Evolutionary conservation across 495 filamentous ascomycete species (phyloP).

Genomic region (Penicillium atrosanguineum): DNA sequence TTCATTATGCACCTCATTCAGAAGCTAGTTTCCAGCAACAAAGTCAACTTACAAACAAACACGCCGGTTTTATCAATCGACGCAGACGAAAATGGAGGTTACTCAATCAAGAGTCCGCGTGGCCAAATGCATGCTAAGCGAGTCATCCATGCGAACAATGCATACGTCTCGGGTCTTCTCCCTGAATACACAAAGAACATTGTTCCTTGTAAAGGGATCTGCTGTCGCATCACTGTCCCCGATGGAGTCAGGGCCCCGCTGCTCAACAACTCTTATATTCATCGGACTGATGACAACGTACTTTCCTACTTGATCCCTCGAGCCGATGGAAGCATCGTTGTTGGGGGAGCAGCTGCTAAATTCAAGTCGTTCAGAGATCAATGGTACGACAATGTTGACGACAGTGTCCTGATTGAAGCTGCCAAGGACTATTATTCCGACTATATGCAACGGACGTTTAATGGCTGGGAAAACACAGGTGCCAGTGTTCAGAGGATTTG

Average conservation of each 20-base stretch:
- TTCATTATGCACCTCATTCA: slow-evolving; percentile 58
- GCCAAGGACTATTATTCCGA: slow-evolving; percentile 56
- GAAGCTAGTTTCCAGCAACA: slow-evolving; percentile 47
- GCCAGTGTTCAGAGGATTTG: slow-evolving; percentile 44
- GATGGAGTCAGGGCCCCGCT: slow-evolving; percentile 49
- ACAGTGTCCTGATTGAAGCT: slow-evolving; percentile 55
- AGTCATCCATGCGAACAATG: slow-evolving; percentile 71
- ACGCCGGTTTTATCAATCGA: slow-evolving; percentile 51
- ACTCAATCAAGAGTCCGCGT: slow-evolving; percentile 51
- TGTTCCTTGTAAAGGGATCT: slow-evolving; percentile 54
- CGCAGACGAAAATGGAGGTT: slow-evolving; percentile 30
- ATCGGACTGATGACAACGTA: slow-evolving; percentile 24
- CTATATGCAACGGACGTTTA: slow-evolving; percentile 47
- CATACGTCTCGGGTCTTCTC: slow-evolving; percentile 60
- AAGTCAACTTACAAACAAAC: slow-evolving; percentile 60
- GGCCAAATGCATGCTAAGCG: slow-evolving; percentile 52
- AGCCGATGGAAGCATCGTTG: slow-evolving; percentile 70
- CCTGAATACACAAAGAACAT: slow-evolving; percentile 57
- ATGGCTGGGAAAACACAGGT: slow-evolving; percentile 43
- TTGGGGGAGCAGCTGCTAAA: slow-evolving; percentile 54
- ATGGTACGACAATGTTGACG: slow-evolving; percentile 54
- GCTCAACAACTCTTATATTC: slow-evolving; percentile 34
- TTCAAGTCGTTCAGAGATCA: slow-evolving; percentile 51
- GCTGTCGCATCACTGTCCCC: slow-evolving; percentile 64
- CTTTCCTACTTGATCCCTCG: slow-evolving; percentile 62